Evolutionary conservation across 306 rosid species (phyloP).

Genomic region (Cucumis hystrix): DNA sequence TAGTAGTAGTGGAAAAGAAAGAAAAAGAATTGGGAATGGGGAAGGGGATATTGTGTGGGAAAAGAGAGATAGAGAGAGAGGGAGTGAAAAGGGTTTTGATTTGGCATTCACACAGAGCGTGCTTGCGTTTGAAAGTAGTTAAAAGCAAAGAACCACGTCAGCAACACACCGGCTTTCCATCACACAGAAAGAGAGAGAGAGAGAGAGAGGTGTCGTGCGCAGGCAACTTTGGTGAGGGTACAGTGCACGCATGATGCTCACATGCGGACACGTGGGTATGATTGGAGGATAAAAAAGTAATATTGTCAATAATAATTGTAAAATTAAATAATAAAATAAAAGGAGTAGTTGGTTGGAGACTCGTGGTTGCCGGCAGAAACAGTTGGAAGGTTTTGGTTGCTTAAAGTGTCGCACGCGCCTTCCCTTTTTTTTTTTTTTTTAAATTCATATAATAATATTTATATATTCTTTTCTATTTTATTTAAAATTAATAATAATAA

Average conservation of each 20-base stretch:
- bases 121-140: constrained; percentile 42
- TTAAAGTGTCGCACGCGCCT: constrained; percentile 1
- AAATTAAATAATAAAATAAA: background rate
- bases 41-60: background rate
- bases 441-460: background rate
- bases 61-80: background rate
- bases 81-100: background rate
- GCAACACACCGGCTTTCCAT: background rate
- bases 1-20: too few species aligned
- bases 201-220: background rate
- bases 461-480: too few species aligned
- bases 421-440: background rate
- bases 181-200: background rate
- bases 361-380: constrained; percentile 24
- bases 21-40: background rate
- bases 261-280: background rate
- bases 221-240: background rate
- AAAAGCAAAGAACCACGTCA: constrained; percentile 33
- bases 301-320: background rate
- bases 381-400: constrained; percentile 32
- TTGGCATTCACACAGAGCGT: constrained; percentile 20
- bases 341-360: constrained; percentile 17
- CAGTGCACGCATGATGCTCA: background rate
- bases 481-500: too few species aligned
- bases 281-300: background rate